Conservation (phyloP, 2,329 filamentous ascomycete species). For the Hyphodiscus sp. region DNA sequence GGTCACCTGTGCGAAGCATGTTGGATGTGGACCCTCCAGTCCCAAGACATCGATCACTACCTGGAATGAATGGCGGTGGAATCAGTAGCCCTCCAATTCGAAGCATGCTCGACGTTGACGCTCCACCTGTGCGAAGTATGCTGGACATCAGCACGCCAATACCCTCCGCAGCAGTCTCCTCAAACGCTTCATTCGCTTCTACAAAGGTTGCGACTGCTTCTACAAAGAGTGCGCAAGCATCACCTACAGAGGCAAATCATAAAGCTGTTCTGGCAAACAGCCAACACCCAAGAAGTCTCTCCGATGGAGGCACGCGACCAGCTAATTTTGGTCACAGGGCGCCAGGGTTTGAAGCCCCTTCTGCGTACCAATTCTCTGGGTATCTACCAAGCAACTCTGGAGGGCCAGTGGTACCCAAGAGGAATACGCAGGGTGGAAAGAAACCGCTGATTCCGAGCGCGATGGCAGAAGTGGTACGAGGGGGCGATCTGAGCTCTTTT, state of each 20-base stretch:
- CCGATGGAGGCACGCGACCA: slow-evolving; percentile 45
- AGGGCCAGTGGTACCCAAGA: slow-evolving; percentile 38
- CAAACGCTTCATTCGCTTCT: too few species aligned
- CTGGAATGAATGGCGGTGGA: background rate
- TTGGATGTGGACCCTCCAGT: slow-evolving; percentile 32
- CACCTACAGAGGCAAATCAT: slow-evolving; percentile 37
- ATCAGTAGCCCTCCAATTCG: background rate
- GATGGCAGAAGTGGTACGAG: slow-evolving; percentile 49
- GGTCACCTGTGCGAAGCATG: slow-evolving; percentile 61
- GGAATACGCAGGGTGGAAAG: slow-evolving; percentile 43
- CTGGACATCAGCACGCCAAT: slow-evolving; percentile 42
- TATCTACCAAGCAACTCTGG: slow-evolving; percentile 46
- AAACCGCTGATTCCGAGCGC: slow-evolving; percentile 32
- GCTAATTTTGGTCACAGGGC: slow-evolving; percentile 39
- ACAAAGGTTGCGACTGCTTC: slow-evolving; percentile 26
- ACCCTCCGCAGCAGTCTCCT: too few species aligned
- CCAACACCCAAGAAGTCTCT: slow-evolving; percentile 41
- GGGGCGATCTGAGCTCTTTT: slow-evolving; percentile 43
- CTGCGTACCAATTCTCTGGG: slow-evolving; percentile 55
- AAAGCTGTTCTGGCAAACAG: slow-evolving; percentile 28
- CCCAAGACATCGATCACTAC: slow-evolving; percentile 6
- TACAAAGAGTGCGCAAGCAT: slow-evolving; percentile 40
- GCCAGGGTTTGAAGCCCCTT: slow-evolving; percentile 36
- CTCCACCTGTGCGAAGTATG: slow-evolving; percentile 59
- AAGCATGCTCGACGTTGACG: slow-evolving; percentile 3